A percentile compares a stretch with the other conserved stretches of the same genome.
These are phyloP conservation scores for Ophiobolus disseminans DNA, from an alignment of 2,329 filamentous ascomycete genomes.

Conservation along the genomic window DNA sequence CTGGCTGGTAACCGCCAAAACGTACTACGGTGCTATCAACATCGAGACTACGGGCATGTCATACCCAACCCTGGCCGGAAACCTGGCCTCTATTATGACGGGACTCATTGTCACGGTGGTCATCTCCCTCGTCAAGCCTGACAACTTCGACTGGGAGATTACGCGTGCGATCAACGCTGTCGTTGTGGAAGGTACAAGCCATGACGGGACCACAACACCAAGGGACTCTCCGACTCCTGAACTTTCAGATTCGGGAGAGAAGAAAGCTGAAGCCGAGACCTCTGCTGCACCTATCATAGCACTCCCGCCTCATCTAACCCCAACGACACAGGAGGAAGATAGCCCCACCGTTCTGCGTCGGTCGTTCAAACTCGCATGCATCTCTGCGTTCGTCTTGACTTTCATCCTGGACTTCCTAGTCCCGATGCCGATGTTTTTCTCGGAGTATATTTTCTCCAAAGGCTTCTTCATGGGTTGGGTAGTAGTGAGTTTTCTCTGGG, in stretches of 20 bases:
- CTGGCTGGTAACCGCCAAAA: conserved; percentile 47
- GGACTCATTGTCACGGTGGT: conserved; percentile 42
- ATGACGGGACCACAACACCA: conserved; percentile 9
- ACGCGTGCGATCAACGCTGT: conserved; percentile 49
- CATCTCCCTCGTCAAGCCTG: conserved; percentile 47
- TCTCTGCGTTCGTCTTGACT: conserved; percentile 48
- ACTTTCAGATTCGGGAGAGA: conserved; percentile 15
- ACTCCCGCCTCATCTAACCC: conserved; percentile 25
- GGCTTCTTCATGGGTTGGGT: conserved; percentile 54
- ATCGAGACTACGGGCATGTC: conserved; percentile 50
- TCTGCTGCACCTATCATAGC: conserved; percentile 6
- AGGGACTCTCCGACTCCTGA: conserved; percentile 10
- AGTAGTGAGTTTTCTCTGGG: conserved; percentile 53
- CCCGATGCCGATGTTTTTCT: conserved; percentile 53
- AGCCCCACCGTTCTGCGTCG: conserved; percentile 39
- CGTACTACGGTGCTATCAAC: conserved; percentile 48
- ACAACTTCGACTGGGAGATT: conserved; percentile 50
- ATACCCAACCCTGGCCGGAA: conserved; percentile 51
- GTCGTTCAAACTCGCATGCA: conserved; percentile 49
- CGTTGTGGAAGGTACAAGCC: conserved; percentile 16
- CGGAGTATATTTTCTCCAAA: conserved; percentile 50
- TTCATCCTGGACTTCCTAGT: conserved; percentile 51
- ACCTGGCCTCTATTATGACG: conserved; percentile 44
- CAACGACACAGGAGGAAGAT: conserved; percentile 31
- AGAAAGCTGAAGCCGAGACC: conserved; percentile 6